Conservation (phyloP, 495 filamentous ascomycete species). For the Penicillium ochrochloron region DNA sequence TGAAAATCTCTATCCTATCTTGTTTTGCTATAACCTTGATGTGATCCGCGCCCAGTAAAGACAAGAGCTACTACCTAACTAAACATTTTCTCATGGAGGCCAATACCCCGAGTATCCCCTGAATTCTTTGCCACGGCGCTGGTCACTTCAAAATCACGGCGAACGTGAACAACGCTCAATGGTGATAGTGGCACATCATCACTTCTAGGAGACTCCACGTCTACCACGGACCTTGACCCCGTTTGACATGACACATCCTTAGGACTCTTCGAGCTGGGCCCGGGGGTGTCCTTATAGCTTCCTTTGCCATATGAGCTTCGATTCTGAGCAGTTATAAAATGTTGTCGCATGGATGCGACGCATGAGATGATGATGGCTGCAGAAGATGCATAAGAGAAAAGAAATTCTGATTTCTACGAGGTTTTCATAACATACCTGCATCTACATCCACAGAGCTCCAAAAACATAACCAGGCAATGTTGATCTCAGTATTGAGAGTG, state of each 20-base stretch:
- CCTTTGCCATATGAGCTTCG: conserved; percentile 1
- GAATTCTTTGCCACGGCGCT: neutral
- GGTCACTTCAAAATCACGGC: conserved; percentile 17
- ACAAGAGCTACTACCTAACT: neutral
- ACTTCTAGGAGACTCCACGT: conserved; percentile 3
- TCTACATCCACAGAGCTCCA: conserved; percentile 37
- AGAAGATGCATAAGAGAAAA: neutral
- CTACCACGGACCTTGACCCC: neutral
- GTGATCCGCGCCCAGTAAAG: too few relatives aligned
- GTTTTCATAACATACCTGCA: conserved; percentile 15
- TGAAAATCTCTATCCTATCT: too few relatives aligned
- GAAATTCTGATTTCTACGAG: neutral
- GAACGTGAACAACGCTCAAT: conserved; percentile 17
- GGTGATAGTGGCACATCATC: conserved; percentile 9
- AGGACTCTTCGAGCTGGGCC: neutral
- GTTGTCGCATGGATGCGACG: conserved; percentile 19
- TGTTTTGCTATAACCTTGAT: too few relatives aligned
- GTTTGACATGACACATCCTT: neutral
- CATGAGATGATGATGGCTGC: conserved; percentile 24
- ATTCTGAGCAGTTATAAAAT: conserved; percentile 15
- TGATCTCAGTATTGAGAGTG: conserved; percentile 17
- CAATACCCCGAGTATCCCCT: neutral
- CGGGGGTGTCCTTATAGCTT: conserved; percentile 4
- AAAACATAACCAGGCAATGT: conserved; percentile 33
- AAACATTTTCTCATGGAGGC: neutral